Base-by-base conservation (phyloP, 2,329 filamentous ascomycete species). In the Fusarium mangiferae region DNA sequence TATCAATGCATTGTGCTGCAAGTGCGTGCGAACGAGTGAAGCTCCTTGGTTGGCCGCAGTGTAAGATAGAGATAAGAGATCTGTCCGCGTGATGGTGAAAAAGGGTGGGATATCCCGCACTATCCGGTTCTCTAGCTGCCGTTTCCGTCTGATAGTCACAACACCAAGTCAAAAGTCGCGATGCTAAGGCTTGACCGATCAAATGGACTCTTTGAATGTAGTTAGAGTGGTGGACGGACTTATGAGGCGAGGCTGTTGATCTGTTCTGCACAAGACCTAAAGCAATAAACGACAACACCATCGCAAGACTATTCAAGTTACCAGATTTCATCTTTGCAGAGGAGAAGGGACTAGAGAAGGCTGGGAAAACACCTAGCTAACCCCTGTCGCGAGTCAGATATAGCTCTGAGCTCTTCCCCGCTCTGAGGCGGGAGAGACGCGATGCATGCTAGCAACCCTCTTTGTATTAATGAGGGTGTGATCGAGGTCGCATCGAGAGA, bases 61-160 rank as follows among this genome's bases (percentile, higher is more conserved):
- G 26, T 42, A 33, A 62, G 66, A 62, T 68, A 68, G 55, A 70
- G 67, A 70, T 70, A 70, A 70, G 67, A 70, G 67, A 70, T 70
- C 67, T 57, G 67, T 66, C 67, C 67, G 66, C 67, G 67, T 70
- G 67, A 70, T 70, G 67, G 46, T 55, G 10, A 63, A 70, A 66
- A 70, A 55, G 46, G 33, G 59, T 70, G 66, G 67, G 67, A 70
- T 66, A 68, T 68, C 63, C 66, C 66, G 66, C 66, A 52, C 45
- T 12, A 52, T 51, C 64, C 61, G 52, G 36, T 36, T 52, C 22
- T 66, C 57, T 70, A 70, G 59, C 59, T 70, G 66, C 67, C 67
- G 59, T 45, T 70, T 70, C 46, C 20, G 67, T 70, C 59, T n/a
- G 59, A 54, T 54, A 68, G 39, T 59, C 66, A 66, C 66, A 59